A percentile compares a stretch with the other conserved stretches of the same genome.
Conservation (phyloP, 139 green algal species). For the Nannochloris sp. region DNA sequence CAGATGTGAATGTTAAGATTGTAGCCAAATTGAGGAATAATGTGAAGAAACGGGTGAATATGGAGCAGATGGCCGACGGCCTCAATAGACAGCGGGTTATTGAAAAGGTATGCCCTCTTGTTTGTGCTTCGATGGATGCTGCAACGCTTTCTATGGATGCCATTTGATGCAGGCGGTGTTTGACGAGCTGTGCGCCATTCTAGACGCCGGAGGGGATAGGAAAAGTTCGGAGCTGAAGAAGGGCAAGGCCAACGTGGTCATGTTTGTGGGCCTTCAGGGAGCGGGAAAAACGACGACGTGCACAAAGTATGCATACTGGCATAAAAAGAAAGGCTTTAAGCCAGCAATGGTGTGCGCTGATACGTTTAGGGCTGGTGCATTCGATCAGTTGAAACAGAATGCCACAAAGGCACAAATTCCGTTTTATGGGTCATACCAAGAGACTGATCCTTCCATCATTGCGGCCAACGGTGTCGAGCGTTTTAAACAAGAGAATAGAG, state of each 20-base stretch:
- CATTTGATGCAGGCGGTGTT: constrained; percentile 56
- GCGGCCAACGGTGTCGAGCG: constrained; percentile 79
- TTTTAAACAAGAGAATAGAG: constrained; percentile 71
- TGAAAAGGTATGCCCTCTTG: constrained; percentile 50
- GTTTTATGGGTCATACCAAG: constrained; percentile 87
- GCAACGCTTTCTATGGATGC: not conserved
- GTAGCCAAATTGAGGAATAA: constrained; percentile 70
- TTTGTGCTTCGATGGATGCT: not conserved
- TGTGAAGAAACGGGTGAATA: constrained; percentile 87
- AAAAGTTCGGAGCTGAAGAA: constrained; percentile 69
- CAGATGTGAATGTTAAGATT: constrained; percentile 85
- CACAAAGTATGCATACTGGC: constrained; percentile 92
- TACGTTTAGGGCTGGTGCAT: constrained; percentile 90
- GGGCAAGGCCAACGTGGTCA: constrained; percentile 81
- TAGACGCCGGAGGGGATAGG: constrained; percentile 52
- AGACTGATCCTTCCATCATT: constrained; percentile 93
- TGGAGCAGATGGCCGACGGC: constrained; percentile 56
- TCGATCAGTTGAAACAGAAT: constrained; percentile 99
- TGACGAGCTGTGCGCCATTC: constrained; percentile 79
- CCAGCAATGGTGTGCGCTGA: constrained; percentile 94
- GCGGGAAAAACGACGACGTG: constrained; percentile 97
- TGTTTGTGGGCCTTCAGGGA: constrained; percentile 94
- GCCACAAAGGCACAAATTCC: constrained; percentile 88
- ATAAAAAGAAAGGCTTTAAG: constrained; percentile 97
- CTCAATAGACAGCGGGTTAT: constrained; percentile 92